Evolutionary conservation across 2,329 filamentous ascomycete genomes (phyloP).

Genomic region (Akanthomyces uredinophilus): DNA sequence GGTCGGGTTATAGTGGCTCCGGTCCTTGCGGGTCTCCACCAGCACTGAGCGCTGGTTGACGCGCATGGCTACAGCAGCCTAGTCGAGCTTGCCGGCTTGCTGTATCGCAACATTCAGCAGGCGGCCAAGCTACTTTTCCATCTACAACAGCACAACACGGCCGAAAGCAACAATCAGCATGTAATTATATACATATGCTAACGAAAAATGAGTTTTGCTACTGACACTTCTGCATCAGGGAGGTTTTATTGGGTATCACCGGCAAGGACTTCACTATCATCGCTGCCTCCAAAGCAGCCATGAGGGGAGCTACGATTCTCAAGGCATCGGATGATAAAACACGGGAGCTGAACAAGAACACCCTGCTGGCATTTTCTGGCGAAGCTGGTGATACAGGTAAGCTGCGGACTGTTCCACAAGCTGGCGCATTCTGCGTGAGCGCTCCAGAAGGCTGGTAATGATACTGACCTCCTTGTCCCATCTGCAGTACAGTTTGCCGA

Average conservation of each 20-base stretch:
- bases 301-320: slow-evolving; percentile 94
- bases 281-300: slow-evolving; percentile 94
- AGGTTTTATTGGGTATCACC: slow-evolving; percentile 95
- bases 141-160: not conserved
- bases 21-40: slow-evolving; percentile 14
- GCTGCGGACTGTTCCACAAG: slow-evolving; percentile 19
- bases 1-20: slow-evolving; percentile 28
- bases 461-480: not conserved
- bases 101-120: slow-evolving; percentile 12
- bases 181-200: not conserved
- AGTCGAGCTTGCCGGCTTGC: slow-evolving; percentile 11
- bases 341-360: slow-evolving; percentile 84
- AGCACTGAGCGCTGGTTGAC: slow-evolving; percentile 13
- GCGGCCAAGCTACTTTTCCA: slow-evolving; percentile 17
- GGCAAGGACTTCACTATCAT: slow-evolving; percentile 99
- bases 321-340: slow-evolving; percentile 98
- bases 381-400: slow-evolving; percentile 92
- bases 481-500: slow-evolving; percentile 90
- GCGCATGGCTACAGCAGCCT: slow-evolving; percentile 20
- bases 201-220: not conserved
- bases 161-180: slow-evolving; percentile 13
- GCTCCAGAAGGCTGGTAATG: not conserved
- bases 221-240: slow-evolving; percentile 51
- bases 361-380: slow-evolving; percentile 89
- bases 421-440: not conserved